phyloP scores from a whole-genome alignment of 1,284 basidiomycete genomes.

The Tilletia indica region DNA sequence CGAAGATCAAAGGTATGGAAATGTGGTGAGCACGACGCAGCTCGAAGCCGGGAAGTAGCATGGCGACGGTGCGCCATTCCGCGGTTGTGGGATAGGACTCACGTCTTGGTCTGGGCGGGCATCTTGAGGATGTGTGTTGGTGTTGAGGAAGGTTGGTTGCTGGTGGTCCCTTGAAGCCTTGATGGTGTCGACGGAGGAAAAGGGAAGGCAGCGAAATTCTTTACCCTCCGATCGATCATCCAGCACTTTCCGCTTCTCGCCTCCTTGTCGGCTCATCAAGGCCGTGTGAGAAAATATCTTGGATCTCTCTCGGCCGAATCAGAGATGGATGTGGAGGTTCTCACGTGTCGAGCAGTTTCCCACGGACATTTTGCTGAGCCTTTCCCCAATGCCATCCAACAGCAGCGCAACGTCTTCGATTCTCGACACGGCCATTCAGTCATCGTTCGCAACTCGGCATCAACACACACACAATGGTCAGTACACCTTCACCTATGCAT shows the following conservation, averaged over 20 bases:
- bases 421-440: slow-evolving; percentile 1
- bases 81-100: not conserved
- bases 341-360: slow-evolving; percentile 18
- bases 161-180: no score
- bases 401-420: no score
- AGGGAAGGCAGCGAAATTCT: no score
- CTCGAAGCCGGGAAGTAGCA: not conserved
- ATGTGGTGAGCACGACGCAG: not conserved
- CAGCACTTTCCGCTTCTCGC: no score
- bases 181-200: not conserved
- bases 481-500: slow-evolving; percentile 7
- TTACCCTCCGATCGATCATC: no score
- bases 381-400: no score
- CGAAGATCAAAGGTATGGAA: not conserved
- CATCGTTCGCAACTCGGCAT: not conserved
- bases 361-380: no score
- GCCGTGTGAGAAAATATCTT: no score
- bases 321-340: not conserved
- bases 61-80: not conserved
- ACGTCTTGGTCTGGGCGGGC: slow-evolving; percentile 13
- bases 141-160: not conserved
- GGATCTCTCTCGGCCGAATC: no score
- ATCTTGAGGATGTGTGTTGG: slow-evolving; percentile 14
- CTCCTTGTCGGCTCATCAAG: no score
- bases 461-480: slow-evolving; percentile 19